These are phyloP conservation scores for Picea glauca DNA, from an alignment of 75 land plant genomes.

Conservation along the genomic window DNA sequence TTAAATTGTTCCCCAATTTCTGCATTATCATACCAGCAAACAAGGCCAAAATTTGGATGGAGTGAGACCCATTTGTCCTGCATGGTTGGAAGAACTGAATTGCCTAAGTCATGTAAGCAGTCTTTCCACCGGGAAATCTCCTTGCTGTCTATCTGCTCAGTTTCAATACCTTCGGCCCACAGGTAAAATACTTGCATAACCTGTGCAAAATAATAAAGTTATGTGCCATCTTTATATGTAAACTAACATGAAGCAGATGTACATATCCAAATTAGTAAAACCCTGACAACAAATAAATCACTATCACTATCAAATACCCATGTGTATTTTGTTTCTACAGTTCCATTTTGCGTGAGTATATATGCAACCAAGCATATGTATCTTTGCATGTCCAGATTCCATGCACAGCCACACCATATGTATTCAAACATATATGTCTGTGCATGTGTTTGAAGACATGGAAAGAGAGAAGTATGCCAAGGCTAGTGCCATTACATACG, in stretches of 20 bases:
- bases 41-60: constrained; percentile 48
- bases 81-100: constrained; percentile 66
- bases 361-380: too few relatives aligned
- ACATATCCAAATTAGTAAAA: neutral
- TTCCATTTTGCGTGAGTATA: neutral
- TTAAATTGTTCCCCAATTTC: constrained; percentile 53
- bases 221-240: neutral
- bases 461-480: neutral
- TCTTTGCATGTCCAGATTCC: too few relatives aligned
- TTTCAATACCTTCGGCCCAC: constrained; percentile 60
- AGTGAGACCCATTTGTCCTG: constrained; percentile 86
- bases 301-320: neutral
- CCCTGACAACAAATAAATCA: neutral
- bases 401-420: neutral
- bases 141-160: constrained; percentile 35
- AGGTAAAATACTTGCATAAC: constrained; percentile 57
- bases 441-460: neutral
- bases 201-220: constrained; percentile 29
- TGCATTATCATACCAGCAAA: constrained; percentile 85
- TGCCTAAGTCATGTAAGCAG: constrained; percentile 37
- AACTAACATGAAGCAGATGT: too few relatives aligned
- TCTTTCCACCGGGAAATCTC: constrained; percentile 56
- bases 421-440: neutral
- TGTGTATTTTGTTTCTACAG: neutral
- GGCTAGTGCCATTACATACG: neutral